These are phyloP conservation scores for Salix exigua DNA, from an alignment of 345 rosid species.

Conservation along the genomic window DNA sequence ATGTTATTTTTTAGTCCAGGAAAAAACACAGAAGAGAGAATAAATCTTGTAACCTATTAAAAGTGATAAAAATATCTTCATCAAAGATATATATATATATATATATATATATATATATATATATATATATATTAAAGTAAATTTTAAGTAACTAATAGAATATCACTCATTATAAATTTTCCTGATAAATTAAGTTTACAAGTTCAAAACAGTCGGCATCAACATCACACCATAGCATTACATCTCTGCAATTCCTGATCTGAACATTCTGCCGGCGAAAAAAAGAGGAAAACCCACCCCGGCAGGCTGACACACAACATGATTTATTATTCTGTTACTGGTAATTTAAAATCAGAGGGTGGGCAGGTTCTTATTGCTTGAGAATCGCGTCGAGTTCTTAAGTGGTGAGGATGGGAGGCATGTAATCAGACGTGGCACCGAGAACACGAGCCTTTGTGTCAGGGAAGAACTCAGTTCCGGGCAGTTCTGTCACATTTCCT, in stretches of 20 bases:
- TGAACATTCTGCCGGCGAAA: slow-evolving; percentile 8
- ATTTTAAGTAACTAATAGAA: too few relatives aligned
- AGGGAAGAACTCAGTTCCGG: slow-evolving; percentile 71
- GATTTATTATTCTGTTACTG: slow-evolving; percentile 19
- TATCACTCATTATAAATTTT: too few relatives aligned
- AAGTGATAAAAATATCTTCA: too few relatives aligned
- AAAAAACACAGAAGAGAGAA: too few relatives aligned
- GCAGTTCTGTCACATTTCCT: slow-evolving; percentile 65
- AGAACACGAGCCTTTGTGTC: slow-evolving; percentile 90
- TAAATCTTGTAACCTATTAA: too few relatives aligned
- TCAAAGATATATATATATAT: too few relatives aligned
- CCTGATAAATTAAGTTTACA: background rate
- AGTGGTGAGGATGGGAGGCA: slow-evolving; percentile 95
- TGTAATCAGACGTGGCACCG: slow-evolving; percentile 78
- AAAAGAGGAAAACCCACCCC: background rate
- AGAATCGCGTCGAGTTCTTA: background rate
- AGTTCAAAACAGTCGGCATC: slow-evolving; percentile 8
- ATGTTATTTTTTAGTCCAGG: too few relatives aligned
- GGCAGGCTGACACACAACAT: background rate
- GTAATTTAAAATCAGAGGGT: background rate
- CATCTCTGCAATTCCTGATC: slow-evolving; percentile 17
- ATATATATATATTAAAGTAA: too few relatives aligned
- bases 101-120: too few relatives aligned
- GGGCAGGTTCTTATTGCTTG: background rate
- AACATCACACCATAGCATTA: slow-evolving; percentile 13